phyloP scores from a whole-genome alignment of 441 rosid genomes.

The Bruguiera hainesii region DNA sequence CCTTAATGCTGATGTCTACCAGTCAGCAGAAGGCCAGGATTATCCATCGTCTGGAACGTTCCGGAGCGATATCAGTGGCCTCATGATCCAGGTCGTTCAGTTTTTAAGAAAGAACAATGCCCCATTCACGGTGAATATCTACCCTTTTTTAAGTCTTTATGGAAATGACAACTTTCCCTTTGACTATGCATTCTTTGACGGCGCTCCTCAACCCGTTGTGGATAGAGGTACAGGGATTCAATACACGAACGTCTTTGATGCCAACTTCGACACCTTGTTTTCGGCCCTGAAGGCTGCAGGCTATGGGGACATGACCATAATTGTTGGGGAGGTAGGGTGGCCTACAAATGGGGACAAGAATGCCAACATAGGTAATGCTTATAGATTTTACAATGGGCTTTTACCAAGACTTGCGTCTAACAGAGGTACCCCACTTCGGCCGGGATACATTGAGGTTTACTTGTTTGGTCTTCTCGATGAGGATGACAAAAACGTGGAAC shows the following conservation, averaged over 20 bases:
- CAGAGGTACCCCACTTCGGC: constrained; percentile 54
- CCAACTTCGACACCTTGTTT: constrained; percentile 72
- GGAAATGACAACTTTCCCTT: constrained; percentile 57
- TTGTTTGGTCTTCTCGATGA: constrained; percentile 62
- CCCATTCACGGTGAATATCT: constrained; percentile 61
- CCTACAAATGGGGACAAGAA: constrained; percentile 62
- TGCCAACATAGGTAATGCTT: constrained; percentile 48
- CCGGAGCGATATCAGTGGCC: constrained; percentile 46
- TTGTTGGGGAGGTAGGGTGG: constrained; percentile 90
- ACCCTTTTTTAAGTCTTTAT: constrained; percentile 73
- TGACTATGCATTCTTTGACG: constrained; percentile 63
- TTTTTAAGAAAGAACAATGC: constrained; percentile 49
- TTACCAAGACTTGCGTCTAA: constrained; percentile 18
- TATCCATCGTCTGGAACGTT: constrained; percentile 61
- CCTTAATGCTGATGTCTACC: constrained; percentile 65
- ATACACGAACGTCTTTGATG: constrained; percentile 80
- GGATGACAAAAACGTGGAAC: constrained; percentile 56
- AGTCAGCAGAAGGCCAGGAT: constrained; percentile 21
- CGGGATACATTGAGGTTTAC: constrained; percentile 52
- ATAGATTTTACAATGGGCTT: constrained; percentile 59
- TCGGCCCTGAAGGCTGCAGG: constrained; percentile 64
- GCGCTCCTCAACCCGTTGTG: constrained; percentile 37
- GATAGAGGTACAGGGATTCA: constrained; percentile 42
- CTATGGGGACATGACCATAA: constrained; percentile 43
- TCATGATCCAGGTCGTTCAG: constrained; percentile 51